Evolutionary conservation across 129 eudicot genomes (phyloP).

Genomic region (Pseudognaphalium luteoalbum): DNA sequence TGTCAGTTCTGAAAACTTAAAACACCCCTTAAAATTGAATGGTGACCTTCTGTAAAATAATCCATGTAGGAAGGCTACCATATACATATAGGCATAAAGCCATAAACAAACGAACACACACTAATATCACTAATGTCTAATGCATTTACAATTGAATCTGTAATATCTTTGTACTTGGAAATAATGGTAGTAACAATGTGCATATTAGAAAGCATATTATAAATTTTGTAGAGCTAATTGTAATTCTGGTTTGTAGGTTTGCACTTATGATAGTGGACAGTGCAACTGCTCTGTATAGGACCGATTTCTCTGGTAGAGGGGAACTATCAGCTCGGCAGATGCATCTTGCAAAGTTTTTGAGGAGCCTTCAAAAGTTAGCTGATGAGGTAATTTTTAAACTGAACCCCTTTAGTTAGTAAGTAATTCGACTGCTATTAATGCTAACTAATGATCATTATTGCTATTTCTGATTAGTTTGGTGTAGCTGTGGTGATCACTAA

Average conservation of each 20-base stretch:
- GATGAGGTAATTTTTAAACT: constrained; percentile 59
- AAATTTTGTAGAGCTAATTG: not conserved
- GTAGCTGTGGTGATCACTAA: constrained; percentile 93
- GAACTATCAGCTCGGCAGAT: constrained; percentile 93
- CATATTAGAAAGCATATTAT: too few relatives aligned
- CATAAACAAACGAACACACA: too few relatives aligned
- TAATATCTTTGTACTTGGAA: not conserved
- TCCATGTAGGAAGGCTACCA: too few relatives aligned
- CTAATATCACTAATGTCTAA: too few relatives aligned
- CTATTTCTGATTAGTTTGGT: constrained; percentile 55
- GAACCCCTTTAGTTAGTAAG: not conserved
- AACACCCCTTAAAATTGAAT: not conserved
- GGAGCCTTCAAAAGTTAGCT: constrained; percentile 95
- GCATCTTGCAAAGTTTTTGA: constrained; percentile 96
- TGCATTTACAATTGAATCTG: not conserved
- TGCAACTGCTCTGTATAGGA: constrained; percentile 95
- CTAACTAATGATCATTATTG: not conserved
- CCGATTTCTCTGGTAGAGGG: constrained; percentile 95
- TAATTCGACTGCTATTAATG: not conserved
- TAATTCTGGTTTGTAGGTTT: constrained; percentile 49
- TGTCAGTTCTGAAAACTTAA: not conserved
- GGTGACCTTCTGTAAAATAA: too few relatives aligned
- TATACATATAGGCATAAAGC: not conserved
- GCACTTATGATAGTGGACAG: constrained; percentile 97
- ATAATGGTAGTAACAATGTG: not conserved